These are phyloP conservation scores for Forsythia viridissima DNA, from an alignment of 257 asterid species.

Conservation along the genomic window DNA sequence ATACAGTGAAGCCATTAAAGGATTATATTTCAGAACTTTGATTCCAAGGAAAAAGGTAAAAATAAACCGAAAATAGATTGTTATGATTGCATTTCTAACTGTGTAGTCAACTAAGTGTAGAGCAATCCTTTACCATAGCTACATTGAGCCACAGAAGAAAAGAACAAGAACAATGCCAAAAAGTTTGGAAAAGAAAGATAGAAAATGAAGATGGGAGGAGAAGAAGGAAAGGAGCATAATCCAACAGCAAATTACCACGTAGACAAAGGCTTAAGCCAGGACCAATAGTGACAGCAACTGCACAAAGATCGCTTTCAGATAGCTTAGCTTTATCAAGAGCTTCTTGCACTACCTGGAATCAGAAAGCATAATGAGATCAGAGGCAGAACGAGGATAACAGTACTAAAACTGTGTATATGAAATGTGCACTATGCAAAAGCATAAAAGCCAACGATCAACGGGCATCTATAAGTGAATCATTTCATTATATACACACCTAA, in stretches of 20 bases:
- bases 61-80: neutral
- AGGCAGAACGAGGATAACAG: neutral
- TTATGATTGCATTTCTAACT: neutral
- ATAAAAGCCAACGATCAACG: neutral
- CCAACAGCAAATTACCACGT: constrained; percentile 57
- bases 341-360: constrained; percentile 88
- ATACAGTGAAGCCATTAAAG: constrained; percentile 16
- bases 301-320: constrained; percentile 85
- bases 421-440: neutral
- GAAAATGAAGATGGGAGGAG: constrained; percentile 2
- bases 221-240: neutral
- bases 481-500: neutral
- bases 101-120: neutral
- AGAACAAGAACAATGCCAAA: constrained; percentile 5
- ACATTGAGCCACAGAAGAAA: constrained; percentile 11
- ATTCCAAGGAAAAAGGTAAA: neutral
- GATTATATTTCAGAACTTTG: neutral
- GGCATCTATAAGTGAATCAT: neutral
- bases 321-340: constrained; percentile 83
- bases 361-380: constrained; percentile 19
- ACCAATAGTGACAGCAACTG: constrained; percentile 98
- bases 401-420: neutral
- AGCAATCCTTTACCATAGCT: neutral
- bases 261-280: constrained; percentile 99
- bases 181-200: neutral